These are phyloP conservation scores for Dianthus caryophyllus DNA, from an alignment of 148 eudicot genomes.

Conservation along the genomic window DNA sequence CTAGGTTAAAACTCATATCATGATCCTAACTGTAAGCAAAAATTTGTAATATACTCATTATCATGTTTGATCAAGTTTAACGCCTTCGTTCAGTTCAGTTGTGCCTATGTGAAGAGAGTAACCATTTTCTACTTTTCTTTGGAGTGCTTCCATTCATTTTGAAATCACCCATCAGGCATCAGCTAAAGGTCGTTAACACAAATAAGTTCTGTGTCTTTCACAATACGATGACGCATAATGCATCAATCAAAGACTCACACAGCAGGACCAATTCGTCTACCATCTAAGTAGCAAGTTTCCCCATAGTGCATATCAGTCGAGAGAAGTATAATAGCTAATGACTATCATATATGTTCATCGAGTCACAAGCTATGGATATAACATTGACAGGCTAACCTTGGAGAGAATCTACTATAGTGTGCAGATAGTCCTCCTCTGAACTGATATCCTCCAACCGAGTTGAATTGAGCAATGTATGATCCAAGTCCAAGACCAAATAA, in stretches of 20 bases:
- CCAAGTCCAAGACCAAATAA: slow-evolving; percentile 80
- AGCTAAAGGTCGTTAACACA: neutral
- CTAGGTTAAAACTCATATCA: too few relatives aligned
- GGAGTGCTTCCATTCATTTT: neutral
- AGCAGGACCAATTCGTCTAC: neutral
- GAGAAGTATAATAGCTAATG: neutral
- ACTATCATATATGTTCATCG: neutral
- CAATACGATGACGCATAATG: neutral
- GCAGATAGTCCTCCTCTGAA: slow-evolving; percentile 62
- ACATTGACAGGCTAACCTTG: slow-evolving; percentile 42
- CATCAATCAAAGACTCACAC: neutral
- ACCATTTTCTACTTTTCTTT: neutral
- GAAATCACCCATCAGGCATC: neutral
- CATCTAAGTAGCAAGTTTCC: neutral
- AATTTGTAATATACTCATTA: neutral
- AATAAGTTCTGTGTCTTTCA: neutral
- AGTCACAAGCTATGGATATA: neutral
- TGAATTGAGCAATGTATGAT: slow-evolving; percentile 90
- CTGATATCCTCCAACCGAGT: slow-evolving; percentile 54
- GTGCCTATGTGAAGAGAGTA: neutral
- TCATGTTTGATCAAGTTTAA: neutral
- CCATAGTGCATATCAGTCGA: neutral
- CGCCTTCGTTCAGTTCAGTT: neutral
- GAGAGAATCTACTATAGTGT: slow-evolving; percentile 42
- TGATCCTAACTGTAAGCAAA: neutral